phyloP scores from a whole-genome alignment of 1,139 yeast species.

The Insectozyma bohioensis region DNA sequence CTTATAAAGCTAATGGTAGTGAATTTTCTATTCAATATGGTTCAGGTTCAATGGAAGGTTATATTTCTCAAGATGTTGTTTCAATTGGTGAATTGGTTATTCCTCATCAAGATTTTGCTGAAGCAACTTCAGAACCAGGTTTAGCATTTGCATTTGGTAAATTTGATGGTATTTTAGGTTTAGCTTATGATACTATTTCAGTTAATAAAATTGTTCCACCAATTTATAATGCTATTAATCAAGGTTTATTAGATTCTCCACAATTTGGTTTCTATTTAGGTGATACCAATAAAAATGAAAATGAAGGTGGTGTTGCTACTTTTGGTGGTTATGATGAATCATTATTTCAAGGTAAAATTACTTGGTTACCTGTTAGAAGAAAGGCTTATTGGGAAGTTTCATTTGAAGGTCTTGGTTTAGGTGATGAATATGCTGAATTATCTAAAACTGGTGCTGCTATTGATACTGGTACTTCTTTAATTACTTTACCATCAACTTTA shows the following conservation, averaged over 20 bases:
- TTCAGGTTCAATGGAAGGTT: constrained; percentile 89
- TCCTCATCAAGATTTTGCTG: constrained; percentile 90
- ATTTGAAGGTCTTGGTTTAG: constrained; percentile 85
- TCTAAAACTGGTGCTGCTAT: constrained; percentile 91
- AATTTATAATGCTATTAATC: constrained; percentile 79
- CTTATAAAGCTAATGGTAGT: constrained; percentile 84
- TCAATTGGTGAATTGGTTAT: constrained; percentile 80
- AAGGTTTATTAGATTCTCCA: constrained; percentile 77
- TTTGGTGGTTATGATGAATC: constrained; percentile 89
- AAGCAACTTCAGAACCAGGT: constrained; percentile 96
- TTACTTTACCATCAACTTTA: constrained; percentile 89
- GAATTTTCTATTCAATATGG: constrained; percentile 87
- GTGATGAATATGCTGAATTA: constrained; percentile 85
- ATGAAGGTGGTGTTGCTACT: constrained; percentile 85
- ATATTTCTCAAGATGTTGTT: constrained; percentile 79
- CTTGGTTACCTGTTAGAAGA: constrained; percentile 97
- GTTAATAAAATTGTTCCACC: constrained; percentile 92
- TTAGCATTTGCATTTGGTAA: constrained; percentile 97
- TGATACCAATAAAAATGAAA: constrained; percentile 61
- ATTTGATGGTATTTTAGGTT: constrained; percentile 94
- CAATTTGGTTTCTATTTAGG: constrained; percentile 91
- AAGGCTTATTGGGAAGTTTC: constrained; percentile 99
- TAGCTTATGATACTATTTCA: constrained; percentile 88
- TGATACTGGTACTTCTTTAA: constrained; percentile 96
- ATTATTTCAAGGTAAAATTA: constrained; percentile 75